Evolutionary conservation across 2,329 filamentous ascomycete genomes (phyloP).

Genomic region (Phialophora expanda): DNA sequence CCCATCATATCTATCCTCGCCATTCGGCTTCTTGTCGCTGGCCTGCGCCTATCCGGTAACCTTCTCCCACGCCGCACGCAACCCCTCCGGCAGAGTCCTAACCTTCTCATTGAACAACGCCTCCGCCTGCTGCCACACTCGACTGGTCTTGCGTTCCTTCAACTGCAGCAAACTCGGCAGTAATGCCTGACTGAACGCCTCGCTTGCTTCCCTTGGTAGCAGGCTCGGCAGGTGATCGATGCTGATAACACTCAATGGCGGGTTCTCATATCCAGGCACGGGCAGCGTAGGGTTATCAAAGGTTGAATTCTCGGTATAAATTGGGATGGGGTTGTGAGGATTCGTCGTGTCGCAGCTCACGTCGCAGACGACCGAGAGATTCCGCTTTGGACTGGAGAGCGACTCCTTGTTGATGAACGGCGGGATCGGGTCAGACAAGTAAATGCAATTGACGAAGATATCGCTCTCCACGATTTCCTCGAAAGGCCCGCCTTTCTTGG

Average conservation of each 20-base stretch:
- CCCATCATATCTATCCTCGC: neutral
- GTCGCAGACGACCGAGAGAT: constrained; percentile 79
- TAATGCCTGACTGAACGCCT: constrained; percentile 80
- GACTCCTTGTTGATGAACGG: constrained; percentile 77
- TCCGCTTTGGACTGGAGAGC: constrained; percentile 70
- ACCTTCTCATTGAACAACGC: constrained; percentile 78
- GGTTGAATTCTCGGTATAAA: constrained; percentile 83
- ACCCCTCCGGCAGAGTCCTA: constrained; percentile 62
- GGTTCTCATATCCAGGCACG: constrained; percentile 65
- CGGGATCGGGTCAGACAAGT: constrained; percentile 77
- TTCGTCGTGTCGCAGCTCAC: constrained; percentile 59
- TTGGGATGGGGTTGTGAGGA: constrained; percentile 63
- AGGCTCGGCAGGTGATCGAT: constrained; percentile 86
- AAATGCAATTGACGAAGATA: constrained; percentile 88
- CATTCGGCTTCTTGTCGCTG: constrained; percentile 7
- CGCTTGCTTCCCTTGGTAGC: constrained; percentile 82
- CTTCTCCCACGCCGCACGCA: constrained; percentile 29
- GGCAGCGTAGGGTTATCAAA: constrained; percentile 86
- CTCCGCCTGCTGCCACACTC: constrained; percentile 84
- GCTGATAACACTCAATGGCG: constrained; percentile 77
- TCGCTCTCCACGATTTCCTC: constrained; percentile 74
- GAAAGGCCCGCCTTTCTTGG: constrained; percentile 75
- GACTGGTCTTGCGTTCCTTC: constrained; percentile 71
- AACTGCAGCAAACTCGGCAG: constrained; percentile 77
- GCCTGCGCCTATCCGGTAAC: constrained; percentile 17